These are phyloP conservation scores for Eurotiales sp. DNA, from an alignment of 2,329 filamentous ascomycete genomes.

Conservation along the genomic window DNA sequence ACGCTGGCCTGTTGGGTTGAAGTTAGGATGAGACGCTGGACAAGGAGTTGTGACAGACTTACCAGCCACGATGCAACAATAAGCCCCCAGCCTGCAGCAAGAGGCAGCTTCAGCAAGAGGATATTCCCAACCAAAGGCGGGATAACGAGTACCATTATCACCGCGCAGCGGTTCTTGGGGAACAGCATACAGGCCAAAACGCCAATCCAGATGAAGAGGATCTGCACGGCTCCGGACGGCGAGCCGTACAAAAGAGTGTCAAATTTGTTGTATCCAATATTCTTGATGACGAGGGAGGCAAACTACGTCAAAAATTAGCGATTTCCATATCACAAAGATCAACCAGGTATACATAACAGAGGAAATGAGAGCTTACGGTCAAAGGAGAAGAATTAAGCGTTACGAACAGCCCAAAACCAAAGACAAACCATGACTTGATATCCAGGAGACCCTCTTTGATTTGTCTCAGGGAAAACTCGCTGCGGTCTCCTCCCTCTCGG, in stretches of 20 bases:
- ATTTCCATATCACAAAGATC: slow-evolving; percentile 7
- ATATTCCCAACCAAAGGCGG: slow-evolving; percentile 45
- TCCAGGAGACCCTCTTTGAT: slow-evolving; percentile 45
- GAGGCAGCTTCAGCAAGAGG: slow-evolving; percentile 42
- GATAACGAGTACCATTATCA: slow-evolving; percentile 39
- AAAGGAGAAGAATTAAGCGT: slow-evolving; percentile 47
- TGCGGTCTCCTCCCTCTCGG: slow-evolving; percentile 42
- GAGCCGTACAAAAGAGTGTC: slow-evolving; percentile 48
- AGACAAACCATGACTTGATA: slow-evolving; percentile 44
- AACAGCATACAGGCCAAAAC: slow-evolving; percentile 37
- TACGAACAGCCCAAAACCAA: slow-evolving; percentile 46
- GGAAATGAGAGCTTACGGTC: slow-evolving; percentile 26
- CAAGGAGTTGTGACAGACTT: slow-evolving; percentile 7
- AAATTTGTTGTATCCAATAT: slow-evolving; percentile 42
- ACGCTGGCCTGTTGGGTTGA: slow-evolving; percentile 33
- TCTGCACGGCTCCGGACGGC: slow-evolving; percentile 48
- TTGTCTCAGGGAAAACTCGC: slow-evolving; percentile 43
- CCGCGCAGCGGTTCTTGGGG: slow-evolving; percentile 37
- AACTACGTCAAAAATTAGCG: slow-evolving; percentile 31
- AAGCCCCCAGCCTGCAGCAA: slow-evolving; percentile 44
- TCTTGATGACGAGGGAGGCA: slow-evolving; percentile 49
- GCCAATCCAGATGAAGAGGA: slow-evolving; percentile 46
- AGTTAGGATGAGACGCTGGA: neutral
- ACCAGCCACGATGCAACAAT: slow-evolving; percentile 48
- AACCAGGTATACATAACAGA: neutral